Percentiles rank a stretch among this genome's conserved stretches.
Evolutionary conservation across 768 basidiomycete genomes (phyloP).

Genomic region (Boletus rufocinnamomeus): DNA sequence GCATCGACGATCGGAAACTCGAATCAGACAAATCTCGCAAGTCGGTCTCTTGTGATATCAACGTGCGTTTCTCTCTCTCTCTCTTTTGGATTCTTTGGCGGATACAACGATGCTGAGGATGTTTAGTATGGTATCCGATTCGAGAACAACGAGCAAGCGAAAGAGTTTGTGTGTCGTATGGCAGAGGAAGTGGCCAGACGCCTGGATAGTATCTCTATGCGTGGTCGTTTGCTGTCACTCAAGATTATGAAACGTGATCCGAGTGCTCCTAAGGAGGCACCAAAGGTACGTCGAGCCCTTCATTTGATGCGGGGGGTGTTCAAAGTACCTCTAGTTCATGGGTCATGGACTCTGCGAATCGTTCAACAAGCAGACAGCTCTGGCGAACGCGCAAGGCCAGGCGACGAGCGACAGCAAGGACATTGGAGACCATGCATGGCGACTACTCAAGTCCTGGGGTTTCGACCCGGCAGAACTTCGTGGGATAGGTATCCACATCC

Average conservation of each 20-base stretch:
- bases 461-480: conserved; percentile 88
- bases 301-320: background rate
- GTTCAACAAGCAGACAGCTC: conserved; percentile 71
- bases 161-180: conserved; percentile 75
- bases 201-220: conserved; percentile 65
- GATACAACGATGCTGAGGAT: conserved; percentile 4
- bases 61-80: conserved; percentile 57
- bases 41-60: conserved; percentile 93
- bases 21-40: conserved; percentile 86
- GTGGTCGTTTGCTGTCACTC: conserved; percentile 75
- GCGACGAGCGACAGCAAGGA: conserved; percentile 72
- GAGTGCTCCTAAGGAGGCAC: conserved; percentile 82
- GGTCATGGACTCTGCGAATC: conserved; percentile 87
- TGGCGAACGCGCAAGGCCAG: conserved; percentile 59
- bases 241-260: conserved; percentile 90
- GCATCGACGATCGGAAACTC: conserved; percentile 77
- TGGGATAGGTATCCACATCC: conserved; percentile 88
- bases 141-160: conserved; percentile 76
- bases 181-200: conserved; percentile 75
- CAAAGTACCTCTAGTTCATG: conserved; percentile 60
- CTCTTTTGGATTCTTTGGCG: background rate
- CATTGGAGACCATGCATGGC: conserved; percentile 79
- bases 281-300: conserved; percentile 61
- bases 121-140: conserved; percentile 93
- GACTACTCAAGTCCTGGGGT: conserved; percentile 66